Evolutionary conservation across 1,284 basidiomycete species (phyloP).

Genomic region (Rhodotorula sp.): DNA sequence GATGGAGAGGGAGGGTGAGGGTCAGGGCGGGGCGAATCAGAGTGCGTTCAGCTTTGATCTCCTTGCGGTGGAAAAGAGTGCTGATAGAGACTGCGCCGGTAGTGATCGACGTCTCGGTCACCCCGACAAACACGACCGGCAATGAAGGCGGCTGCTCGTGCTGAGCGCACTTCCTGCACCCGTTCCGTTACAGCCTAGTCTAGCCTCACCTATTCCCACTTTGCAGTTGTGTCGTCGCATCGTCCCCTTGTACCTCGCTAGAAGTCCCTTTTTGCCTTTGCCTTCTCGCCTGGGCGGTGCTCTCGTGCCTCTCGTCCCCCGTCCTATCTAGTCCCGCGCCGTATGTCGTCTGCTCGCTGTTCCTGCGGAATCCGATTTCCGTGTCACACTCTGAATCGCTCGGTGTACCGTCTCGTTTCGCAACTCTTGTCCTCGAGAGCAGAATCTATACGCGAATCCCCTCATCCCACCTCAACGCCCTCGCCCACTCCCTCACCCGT

Average conservation of each 20-base stretch:
- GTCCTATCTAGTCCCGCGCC: neutral
- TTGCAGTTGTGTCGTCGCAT: no score
- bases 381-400: neutral
- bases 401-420: neutral
- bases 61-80: neutral
- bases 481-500: conserved; percentile 33
- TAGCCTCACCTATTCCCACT: neutral
- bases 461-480: conserved; percentile 22
- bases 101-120: conserved; percentile 46
- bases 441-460: neutral
- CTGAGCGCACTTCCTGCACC: conserved; percentile 17
- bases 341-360: neutral
- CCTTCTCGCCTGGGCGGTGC: neutral
- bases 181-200: no score
- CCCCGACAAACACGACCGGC: conserved; percentile 41
- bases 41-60: conserved; percentile 41
- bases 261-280: neutral
- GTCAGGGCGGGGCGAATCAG: conserved; percentile 53
- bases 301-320: no score
- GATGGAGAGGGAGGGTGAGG: conserved; percentile 74
- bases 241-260: neutral
- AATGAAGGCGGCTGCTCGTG: conserved; percentile 44
- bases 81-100: neutral
- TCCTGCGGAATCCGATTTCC: neutral
- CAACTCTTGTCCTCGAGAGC: neutral